phyloP scores from a whole-genome alignment of 495 filamentous ascomycete genomes.

The Glutinoglossum americanum region DNA sequence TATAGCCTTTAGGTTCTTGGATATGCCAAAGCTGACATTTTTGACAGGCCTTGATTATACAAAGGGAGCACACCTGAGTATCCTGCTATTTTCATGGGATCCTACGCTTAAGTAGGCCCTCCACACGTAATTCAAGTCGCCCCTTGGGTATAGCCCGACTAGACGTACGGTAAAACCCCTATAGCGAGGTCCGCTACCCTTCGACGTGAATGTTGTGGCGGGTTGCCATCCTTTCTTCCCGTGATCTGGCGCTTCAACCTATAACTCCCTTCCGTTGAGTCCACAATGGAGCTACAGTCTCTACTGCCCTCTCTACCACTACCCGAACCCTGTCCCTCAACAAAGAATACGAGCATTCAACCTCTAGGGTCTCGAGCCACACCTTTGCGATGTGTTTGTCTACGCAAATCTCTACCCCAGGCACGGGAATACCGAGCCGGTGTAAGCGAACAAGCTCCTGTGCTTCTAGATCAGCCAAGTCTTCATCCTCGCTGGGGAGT shows the following conservation, averaged over 20 bases:
- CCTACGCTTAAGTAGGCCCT: not conserved
- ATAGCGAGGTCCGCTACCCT: not conserved
- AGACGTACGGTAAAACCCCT: not conserved
- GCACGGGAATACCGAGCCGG: conserved; percentile 64
- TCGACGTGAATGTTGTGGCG: not conserved
- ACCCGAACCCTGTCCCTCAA: conserved; percentile 62
- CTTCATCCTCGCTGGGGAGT: conserved; percentile 22
- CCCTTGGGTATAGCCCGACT: no score
- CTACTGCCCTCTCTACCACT: conserved; percentile 80
- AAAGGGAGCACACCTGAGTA: not conserved
- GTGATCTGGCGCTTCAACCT: not conserved
- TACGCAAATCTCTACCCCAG: conserved; percentile 67
- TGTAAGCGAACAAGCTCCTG: conserved; percentile 48
- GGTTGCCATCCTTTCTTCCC: not conserved
- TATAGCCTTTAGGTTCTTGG: not conserved
- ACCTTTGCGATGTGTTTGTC: conserved; percentile 75
- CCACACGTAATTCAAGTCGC: not conserved
- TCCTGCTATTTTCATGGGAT: not conserved
- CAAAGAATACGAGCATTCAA: conserved; percentile 58
- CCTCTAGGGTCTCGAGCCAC: conserved; percentile 77
- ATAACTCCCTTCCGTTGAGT: not conserved
- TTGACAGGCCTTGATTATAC: no score
- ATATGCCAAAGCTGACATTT: not conserved
- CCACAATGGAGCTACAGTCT: conserved; percentile 67
- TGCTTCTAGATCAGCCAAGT: conserved; percentile 36